Base-by-base conservation (phyloP, 2,329 filamentous ascomycete species). In the Pseudogymnoascus sp. region DNA sequence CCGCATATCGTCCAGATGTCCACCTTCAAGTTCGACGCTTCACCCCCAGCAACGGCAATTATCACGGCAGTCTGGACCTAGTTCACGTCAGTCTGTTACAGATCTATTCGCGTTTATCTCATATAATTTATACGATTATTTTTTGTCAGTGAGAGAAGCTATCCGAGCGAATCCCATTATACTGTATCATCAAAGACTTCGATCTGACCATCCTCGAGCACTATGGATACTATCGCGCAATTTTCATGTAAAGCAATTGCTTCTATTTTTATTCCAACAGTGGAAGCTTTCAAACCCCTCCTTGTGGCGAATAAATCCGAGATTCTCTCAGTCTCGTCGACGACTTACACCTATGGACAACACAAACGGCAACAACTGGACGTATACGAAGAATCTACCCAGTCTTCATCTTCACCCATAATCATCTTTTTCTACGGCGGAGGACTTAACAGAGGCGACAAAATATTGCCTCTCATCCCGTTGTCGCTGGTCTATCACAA, bases 371-470 rank as follows among this genome's bases (percentile, higher is more conserved):
- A 74, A 62, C 65, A 66, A 47, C 64, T 73, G 4, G 71, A 73
- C 34, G 36, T 72, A 29, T 73, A 72, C 36, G 40, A 61, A 11
- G 26, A 59, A 26, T 14, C 62, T 3, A 51, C 66, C 5, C 45
- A 64, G 11, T n/a, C 61, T 4, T 31, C 36, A 2, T 47, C 64
- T 3, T 63, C 70, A 14, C 69, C 71, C 10, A 71, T 73, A 29
- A 64, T 73, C 2, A 61, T 73, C 23, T 74, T 68, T 63, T 63
- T 72, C 39, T 70, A 73, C 51, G 71, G 72, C 4, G 72, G 72
- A 10, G 72, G 71, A 4, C 47, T 72, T 3, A 65, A 66, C 12
- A 29, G 63, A 26, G 72, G 72, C 10, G 69, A 71, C 21, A 72
- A 70, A 36, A 69, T 65, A 29, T 14, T 63, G 0, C 66, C 66